Percentiles rank a stretch among this genome's conserved stretches.
phyloP scores from a whole-genome alignment of 768 basidiomycete species.

The Amanita subjunquillea region DNA sequence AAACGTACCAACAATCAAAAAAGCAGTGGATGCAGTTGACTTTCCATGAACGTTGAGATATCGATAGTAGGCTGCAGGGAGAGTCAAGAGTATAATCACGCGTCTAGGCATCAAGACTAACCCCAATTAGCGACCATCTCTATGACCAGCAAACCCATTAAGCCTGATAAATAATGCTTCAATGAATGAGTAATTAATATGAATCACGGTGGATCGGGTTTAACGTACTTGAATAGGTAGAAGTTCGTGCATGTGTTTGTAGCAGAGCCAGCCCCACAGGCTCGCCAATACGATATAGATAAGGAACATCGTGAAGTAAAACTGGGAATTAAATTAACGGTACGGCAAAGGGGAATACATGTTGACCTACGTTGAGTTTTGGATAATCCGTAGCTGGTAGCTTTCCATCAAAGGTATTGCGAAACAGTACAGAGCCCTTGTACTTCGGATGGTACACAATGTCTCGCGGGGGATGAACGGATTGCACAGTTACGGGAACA shows the following conservation, averaged over 20 bases:
- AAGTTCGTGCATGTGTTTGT: slow-evolving; percentile 69
- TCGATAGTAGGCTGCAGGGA: slow-evolving; percentile 69
- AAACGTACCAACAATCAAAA: slow-evolving; percentile 80
- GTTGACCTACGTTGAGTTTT: slow-evolving; percentile 74
- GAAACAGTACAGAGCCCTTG: slow-evolving; percentile 72
- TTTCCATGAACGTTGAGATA: slow-evolving; percentile 86
- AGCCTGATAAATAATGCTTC: slow-evolving; percentile 86
- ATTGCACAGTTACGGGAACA: slow-evolving; percentile 79
- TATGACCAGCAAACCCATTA: slow-evolving; percentile 77
- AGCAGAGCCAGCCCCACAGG: slow-evolving; percentile 81
- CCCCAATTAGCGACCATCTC: slow-evolving; percentile 95
- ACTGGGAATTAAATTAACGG: slow-evolving; percentile 32
- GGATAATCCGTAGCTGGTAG: slow-evolving; percentile 93
- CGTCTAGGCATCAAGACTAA: slow-evolving; percentile 18
- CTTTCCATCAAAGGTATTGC: slow-evolving; percentile 80
- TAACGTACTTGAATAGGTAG: slow-evolving; percentile 72
- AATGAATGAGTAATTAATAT: not conserved
- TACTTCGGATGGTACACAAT: slow-evolving; percentile 68
- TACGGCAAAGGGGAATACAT: slow-evolving; percentile 1
- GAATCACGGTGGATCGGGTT: not conserved
- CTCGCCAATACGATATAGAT: slow-evolving; percentile 61
- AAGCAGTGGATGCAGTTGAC: slow-evolving; percentile 67
- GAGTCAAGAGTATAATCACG: slow-evolving; percentile 3
- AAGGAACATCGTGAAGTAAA: slow-evolving; percentile 79
- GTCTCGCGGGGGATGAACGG: slow-evolving; percentile 27